Percentiles rank a stretch among this genome's conserved stretches.
Conservation (phyloP, 768 basidiomycete species). For the Myochromella boudieri region DNA sequence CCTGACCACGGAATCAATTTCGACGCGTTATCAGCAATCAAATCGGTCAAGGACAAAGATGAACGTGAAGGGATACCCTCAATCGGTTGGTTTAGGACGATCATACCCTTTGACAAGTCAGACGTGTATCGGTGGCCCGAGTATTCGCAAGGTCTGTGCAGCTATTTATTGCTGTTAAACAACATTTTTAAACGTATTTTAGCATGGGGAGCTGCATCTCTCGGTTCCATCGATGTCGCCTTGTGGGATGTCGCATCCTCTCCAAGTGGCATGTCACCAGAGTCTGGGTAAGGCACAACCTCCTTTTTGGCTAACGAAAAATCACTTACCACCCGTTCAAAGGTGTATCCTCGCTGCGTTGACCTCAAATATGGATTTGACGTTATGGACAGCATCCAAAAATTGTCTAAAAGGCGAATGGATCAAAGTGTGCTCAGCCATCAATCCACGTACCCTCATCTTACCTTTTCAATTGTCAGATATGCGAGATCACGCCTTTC, state of each 20-base stretch:
- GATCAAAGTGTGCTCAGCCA: conserved; percentile 44
- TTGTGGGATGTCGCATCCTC: conserved; percentile 61
- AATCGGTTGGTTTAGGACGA: conserved; percentile 71
- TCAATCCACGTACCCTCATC: background rate
- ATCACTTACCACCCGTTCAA: background rate
- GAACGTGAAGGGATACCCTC: conserved; percentile 30
- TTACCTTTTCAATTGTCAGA: background rate
- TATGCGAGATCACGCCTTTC: conserved; percentile 56
- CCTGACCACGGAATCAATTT: conserved; percentile 74
- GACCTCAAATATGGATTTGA: conserved; percentile 75
- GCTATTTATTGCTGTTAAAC: background rate
- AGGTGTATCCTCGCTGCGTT: conserved; percentile 71
- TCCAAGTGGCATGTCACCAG: conserved; percentile 61
- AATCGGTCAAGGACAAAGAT: conserved; percentile 32
- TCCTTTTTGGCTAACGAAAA: background rate
- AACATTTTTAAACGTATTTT: background rate
- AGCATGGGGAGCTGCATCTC: conserved; percentile 69
- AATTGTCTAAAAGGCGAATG: conserved; percentile 76
- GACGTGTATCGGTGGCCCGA: conserved; percentile 45
- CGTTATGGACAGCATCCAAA: conserved; percentile 64
- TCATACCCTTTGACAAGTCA: conserved; percentile 59
- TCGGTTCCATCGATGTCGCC: conserved; percentile 73
- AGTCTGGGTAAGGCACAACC: conserved; percentile 52
- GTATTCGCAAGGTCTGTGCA: conserved; percentile 41
- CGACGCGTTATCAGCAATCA: conserved; percentile 52